Evolutionary conservation across 2,329 filamentous ascomycete species (phyloP).

Genomic region (Exophiala spinifera): DNA sequence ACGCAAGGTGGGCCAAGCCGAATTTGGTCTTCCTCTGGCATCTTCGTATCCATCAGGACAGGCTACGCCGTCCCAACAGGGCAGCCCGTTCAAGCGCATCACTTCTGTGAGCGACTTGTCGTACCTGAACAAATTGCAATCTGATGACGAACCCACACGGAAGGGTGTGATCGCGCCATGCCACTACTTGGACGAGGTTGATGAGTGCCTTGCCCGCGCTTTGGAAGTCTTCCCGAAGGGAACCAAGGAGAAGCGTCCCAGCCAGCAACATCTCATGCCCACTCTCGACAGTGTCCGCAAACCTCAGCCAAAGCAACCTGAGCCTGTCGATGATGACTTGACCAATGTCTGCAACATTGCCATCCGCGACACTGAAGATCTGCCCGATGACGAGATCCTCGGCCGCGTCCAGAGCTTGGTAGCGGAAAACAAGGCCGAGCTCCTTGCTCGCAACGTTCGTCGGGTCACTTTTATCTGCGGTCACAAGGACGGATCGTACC

Average conservation of each 20-base stretch:
- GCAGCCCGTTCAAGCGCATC: slow-evolving; percentile 72
- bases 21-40: slow-evolving; percentile 77
- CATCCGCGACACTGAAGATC: slow-evolving; percentile 79
- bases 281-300: slow-evolving; percentile 71
- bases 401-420: slow-evolving; percentile 72
- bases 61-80: slow-evolving; percentile 64
- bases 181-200: slow-evolving; percentile 88
- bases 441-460: slow-evolving; percentile 76
- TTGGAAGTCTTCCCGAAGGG: slow-evolving; percentile 73
- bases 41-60: slow-evolving; percentile 81
- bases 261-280: slow-evolving; percentile 60
- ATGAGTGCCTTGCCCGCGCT: slow-evolving; percentile 79
- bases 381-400: slow-evolving; percentile 77
- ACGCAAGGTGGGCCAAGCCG: slow-evolving; percentile 85
- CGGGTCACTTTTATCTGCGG: slow-evolving; percentile 96
- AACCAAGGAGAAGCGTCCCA: slow-evolving; percentile 54
- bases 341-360: slow-evolving; percentile 91
- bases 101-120: slow-evolving; percentile 97
- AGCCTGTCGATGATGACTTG: slow-evolving; percentile 68
- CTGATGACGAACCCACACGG: slow-evolving; percentile 67
- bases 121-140: slow-evolving; percentile 70
- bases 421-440: slow-evolving; percentile 76
- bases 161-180: slow-evolving; percentile 95
- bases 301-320: slow-evolving; percentile 52
- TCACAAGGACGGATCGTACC: slow-evolving; percentile 88